A percentile compares a stretch with the other conserved stretches of the same genome.
phyloP scores from a whole-genome alignment of 129 eudicot genomes.

The Artemisia annua region DNA sequence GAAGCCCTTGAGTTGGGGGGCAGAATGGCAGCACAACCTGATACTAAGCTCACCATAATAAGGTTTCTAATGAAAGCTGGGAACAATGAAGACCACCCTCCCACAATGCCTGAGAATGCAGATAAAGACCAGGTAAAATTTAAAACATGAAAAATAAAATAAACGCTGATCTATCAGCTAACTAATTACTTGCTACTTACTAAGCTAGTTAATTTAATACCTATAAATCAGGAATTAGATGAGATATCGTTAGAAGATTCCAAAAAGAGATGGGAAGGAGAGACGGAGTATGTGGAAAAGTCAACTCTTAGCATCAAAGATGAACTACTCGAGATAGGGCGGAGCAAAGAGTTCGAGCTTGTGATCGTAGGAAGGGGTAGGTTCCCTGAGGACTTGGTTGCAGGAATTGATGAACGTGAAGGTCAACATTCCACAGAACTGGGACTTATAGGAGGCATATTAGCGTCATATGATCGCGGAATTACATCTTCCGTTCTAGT shows the following conservation, averaged over 20 bases:
- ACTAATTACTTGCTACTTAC: not conserved
- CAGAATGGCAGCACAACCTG: constrained; percentile 69
- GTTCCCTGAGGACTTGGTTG: constrained; percentile 37
- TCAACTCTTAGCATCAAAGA: constrained; percentile 31
- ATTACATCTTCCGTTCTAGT: constrained; percentile 53
- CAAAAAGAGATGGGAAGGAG: constrained; percentile 43
- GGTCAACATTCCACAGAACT: constrained; percentile 40
- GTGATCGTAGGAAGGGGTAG: constrained; percentile 53
- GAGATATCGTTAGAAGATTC: constrained; percentile 38
- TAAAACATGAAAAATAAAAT: not conserved
- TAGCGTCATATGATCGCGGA: constrained; percentile 45
- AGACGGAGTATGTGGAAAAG: constrained; percentile 43
- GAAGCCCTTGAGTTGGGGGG: constrained; percentile 63
- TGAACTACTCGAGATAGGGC: constrained; percentile 39
- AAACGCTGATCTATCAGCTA: not conserved
- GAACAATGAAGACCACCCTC: too few species aligned
- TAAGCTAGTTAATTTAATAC: not conserved
- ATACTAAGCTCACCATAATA: constrained; percentile 44
- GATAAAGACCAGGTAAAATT: not conserved
- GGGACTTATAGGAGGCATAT: constrained; percentile 50
- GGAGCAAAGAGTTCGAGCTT: constrained; percentile 44
- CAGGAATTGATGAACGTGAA: constrained; percentile 34
- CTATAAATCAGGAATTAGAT: constrained; percentile 41
- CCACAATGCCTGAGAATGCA: not conserved
- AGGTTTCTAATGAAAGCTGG: constrained; percentile 28